Conservation (phyloP, 2,329 filamentous ascomycete species). For the Cladophialophora bantiana region DNA sequence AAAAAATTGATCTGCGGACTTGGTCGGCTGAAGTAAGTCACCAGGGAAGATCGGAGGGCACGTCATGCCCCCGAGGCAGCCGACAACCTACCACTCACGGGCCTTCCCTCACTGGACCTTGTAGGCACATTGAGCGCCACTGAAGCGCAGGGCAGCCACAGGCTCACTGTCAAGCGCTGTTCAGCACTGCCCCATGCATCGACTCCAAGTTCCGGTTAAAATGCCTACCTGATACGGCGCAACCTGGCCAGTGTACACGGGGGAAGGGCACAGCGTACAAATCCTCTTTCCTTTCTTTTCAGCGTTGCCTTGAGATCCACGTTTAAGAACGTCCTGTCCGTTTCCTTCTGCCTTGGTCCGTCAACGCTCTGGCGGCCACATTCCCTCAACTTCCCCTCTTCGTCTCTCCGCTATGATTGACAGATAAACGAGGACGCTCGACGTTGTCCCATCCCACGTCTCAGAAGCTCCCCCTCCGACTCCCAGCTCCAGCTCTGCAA, state of each 20-base stretch:
- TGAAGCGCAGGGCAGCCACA: neutral
- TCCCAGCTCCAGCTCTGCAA: constrained; percentile 26
- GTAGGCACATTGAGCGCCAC: neutral
- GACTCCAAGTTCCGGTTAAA: constrained; percentile 7
- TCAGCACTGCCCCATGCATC: neutral
- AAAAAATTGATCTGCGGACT: constrained; percentile 19
- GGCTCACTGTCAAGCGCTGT: neutral
- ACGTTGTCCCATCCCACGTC: constrained; percentile 11
- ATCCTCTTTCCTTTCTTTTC: constrained; percentile 17
- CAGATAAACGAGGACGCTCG: constrained; percentile 21
- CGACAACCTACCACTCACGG: constrained; percentile 4
- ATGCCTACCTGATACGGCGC: constrained; percentile 6
- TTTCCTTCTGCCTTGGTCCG: neutral
- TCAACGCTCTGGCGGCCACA: neutral
- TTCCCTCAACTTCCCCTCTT: constrained; percentile 3
- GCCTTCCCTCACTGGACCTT: neutral
- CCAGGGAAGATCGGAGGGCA: constrained; percentile 13
- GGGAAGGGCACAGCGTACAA: neutral
- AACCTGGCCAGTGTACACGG: constrained; percentile 10
- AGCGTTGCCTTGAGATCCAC: constrained; percentile 18
- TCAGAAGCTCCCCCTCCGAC: constrained; percentile 14
- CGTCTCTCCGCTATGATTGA: constrained; percentile 27
- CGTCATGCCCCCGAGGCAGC: constrained; percentile 9
- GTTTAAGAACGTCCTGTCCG: neutral
- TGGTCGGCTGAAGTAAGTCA: constrained; percentile 9